Evolutionary conservation across 129 eudicot species (phyloP), one percentile per base, ranked within the genome.

Genomic region (Lactuca sativa): DNA sequence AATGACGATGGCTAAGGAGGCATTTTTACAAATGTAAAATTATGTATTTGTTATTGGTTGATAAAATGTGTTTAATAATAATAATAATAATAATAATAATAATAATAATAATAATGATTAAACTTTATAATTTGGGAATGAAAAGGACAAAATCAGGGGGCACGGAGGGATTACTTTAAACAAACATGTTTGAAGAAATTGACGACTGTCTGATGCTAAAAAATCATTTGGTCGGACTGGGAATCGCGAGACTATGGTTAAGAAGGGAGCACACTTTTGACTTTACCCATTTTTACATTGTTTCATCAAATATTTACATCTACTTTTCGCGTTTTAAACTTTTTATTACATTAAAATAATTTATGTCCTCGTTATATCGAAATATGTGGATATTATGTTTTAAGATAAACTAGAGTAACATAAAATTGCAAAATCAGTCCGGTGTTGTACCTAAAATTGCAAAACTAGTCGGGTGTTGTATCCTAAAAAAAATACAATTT

Each of bases 191-290:
- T 59, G 62, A 51, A 58, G 67, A 75, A 67, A 48, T 67, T 5
- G 69, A 51, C 38, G 52, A 47, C 12, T 47, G 52, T 47, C 52
- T 47, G 52, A 40, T 66, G 69, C 67, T 74, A 57, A 56, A 65
- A 16, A 37, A 71, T 68, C 30, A 76, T 76, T 76, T 76, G 74
- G 80, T 76, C 80, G 74, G 80, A 47, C 33, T 25, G 62, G 62
- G 68, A 32, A 48, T 66, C 80, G 49, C 64, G 30, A 59, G 49
- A 76, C 59, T 76, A 59, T 38, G 74, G 74, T 68, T 59, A 52
- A 59, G 0, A 30, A 54, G 74, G 68, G 62, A 48, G 59, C 79
- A 73, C 25, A 56, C 78, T 56, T n/a, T n/a, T n/a, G n/a, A n/a
- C n/a, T n/a, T 65, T 66, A 55, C 37, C 66, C 80, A 21, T 21